A percentile compares a stretch with the other conserved stretches of the same genome.
Evolutionary conservation across 73 alveolate species (phyloP).

Genomic region (Paraurostyla sp.): DNA sequence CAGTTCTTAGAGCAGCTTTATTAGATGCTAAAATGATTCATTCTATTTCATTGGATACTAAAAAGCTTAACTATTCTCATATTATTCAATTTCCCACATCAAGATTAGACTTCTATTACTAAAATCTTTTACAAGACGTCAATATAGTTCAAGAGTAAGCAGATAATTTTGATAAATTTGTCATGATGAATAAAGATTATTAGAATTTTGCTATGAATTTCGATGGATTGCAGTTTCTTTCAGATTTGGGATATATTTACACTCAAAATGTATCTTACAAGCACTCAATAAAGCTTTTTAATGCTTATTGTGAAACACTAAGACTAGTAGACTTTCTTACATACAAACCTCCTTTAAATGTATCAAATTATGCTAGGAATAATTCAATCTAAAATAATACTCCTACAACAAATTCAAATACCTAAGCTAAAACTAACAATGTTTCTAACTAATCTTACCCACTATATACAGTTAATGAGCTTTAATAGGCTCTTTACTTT

Average conservation of each 20-base stretch:
- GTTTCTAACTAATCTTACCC: too few relatives aligned
- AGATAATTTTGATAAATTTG: background rate
- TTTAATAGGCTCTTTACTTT: background rate
- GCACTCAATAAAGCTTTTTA: background rate
- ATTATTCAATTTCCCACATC: background rate
- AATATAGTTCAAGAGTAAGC: background rate
- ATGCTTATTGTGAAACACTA: background rate
- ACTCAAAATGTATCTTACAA: background rate
- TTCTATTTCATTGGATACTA: background rate
- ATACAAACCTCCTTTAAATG: background rate
- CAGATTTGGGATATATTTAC: conserved; percentile 1
- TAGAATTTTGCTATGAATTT: background rate
- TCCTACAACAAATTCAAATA: background rate
- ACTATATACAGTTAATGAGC: too few relatives aligned
- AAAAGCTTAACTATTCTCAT: background rate
- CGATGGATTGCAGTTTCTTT: background rate
- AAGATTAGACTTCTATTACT: background rate
- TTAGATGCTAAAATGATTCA: background rate
- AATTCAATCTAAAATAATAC: background rate
- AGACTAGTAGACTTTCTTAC: background rate
- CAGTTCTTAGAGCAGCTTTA: background rate
- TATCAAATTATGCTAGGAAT: conserved; percentile 20
- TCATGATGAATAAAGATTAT: background rate
- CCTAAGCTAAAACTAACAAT: too few relatives aligned
- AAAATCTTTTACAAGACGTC: background rate